phyloP scores from a whole-genome alignment of 805 yeast genomes.

The Kodamaea nitidulidarum region DNA sequence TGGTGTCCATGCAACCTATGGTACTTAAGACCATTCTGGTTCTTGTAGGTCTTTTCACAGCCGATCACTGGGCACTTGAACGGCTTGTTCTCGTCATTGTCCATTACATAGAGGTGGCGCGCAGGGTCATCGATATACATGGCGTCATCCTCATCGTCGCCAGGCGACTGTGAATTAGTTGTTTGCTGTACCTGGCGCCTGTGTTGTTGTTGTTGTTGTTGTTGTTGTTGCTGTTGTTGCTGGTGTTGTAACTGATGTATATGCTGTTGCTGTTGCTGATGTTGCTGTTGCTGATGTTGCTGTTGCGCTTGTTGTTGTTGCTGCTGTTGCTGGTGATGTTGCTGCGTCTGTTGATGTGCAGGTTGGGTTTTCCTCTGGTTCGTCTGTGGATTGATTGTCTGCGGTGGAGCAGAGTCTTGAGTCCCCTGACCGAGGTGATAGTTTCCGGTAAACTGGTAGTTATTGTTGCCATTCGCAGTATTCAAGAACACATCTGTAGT shows the following conservation, averaged over 20 bases:
- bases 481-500: slow-evolving; percentile 87
- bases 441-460: slow-evolving; percentile 11
- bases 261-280: slow-evolving; percentile 15
- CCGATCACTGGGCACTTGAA: slow-evolving; percentile 97
- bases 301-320: slow-evolving; percentile 12
- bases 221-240: slow-evolving; percentile 14
- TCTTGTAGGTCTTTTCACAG: slow-evolving; percentile 94
- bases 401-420: slow-evolving; percentile 13
- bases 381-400: slow-evolving; percentile 8
- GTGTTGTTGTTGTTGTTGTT: slow-evolving; percentile 15
- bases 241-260: slow-evolving; percentile 16
- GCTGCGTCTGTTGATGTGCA: slow-evolving; percentile 14
- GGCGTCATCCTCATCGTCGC: slow-evolving; percentile 56
- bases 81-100: slow-evolving; percentile 88
- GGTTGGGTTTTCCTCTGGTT: slow-evolving; percentile 8
- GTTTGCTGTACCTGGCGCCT: slow-evolving; percentile 12
- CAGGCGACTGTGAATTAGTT: slow-evolving; percentile 15
- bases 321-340: slow-evolving; percentile 11
- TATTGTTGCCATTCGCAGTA: slow-evolving; percentile 27
- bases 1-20: slow-evolving; percentile 96
- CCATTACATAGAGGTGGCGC: slow-evolving; percentile 86
- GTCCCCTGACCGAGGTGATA: slow-evolving; percentile 11
- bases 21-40: slow-evolving; percentile 95
- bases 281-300: slow-evolving; percentile 16
- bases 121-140: slow-evolving; percentile 97